Percentiles rank a stretch among this genome's conserved stretches.
Conservation (phyloP, 2,329 filamentous ascomycete genomes). For the Aspergillus sp. region DNA sequence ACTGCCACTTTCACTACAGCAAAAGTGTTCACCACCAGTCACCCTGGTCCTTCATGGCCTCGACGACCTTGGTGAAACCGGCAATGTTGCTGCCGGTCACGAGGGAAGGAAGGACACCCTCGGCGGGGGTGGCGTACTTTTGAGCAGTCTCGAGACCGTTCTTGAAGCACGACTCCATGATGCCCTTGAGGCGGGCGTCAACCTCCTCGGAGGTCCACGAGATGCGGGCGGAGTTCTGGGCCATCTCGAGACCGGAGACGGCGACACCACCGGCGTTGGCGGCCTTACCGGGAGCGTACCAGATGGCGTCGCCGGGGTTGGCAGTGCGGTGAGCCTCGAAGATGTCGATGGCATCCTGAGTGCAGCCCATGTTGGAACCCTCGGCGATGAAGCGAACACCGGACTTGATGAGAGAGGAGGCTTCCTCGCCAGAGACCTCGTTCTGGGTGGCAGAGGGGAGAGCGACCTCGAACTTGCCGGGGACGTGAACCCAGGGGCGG, state of each 20-base stretch:
- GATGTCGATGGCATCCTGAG: constrained; percentile 88
- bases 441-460: constrained; percentile 96
- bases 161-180: constrained; percentile 94
- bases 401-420: constrained; percentile 74
- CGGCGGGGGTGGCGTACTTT: constrained; percentile 78
- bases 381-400: constrained; percentile 89
- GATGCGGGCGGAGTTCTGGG: constrained; percentile 89
- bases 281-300: constrained; percentile 97
- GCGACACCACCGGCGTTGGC: constrained; percentile 97
- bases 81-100: constrained; percentile 97
- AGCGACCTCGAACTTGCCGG: constrained; percentile 82
- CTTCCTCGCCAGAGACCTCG: constrained; percentile 92
- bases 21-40: constrained; percentile 73
- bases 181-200: constrained; percentile 84
- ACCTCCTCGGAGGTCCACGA: constrained; percentile 89
- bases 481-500: constrained; percentile 86
- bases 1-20: background rate
- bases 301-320: constrained; percentile 74
- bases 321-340: constrained; percentile 77
- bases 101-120: constrained; percentile 85
- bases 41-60: constrained; percentile 94
- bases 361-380: constrained; percentile 99
- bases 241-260: constrained; percentile 98
- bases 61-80: constrained; percentile 93
- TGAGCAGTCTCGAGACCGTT: constrained; percentile 87